Evolutionary conservation across 2,329 filamentous ascomycete species (phyloP).

Genomic region (Fusarium albidum): DNA sequence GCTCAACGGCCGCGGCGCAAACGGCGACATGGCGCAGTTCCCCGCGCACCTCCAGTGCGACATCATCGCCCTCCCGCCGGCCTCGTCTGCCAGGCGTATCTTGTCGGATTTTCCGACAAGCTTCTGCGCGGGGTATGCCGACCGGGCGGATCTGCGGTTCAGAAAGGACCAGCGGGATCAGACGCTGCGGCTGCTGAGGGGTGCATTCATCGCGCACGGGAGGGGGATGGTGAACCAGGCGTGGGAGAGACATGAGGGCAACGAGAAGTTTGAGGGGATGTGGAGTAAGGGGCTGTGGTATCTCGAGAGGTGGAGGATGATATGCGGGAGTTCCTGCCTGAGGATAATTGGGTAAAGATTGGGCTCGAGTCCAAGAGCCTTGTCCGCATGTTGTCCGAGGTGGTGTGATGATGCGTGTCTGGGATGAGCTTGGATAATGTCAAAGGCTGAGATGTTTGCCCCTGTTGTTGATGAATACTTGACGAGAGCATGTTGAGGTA

Average conservation of each 20-base stretch:
- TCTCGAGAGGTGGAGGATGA: conserved; percentile 26
- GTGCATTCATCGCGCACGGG: conserved; percentile 26
- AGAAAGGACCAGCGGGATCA: conserved; percentile 1
- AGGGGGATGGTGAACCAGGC: conserved; percentile 30
- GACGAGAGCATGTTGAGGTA: too few species aligned
- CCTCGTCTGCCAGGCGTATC: not conserved
- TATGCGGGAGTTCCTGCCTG: conserved; percentile 9
- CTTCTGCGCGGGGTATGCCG: conserved; percentile 22
- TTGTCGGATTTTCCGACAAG: conserved; percentile 8
- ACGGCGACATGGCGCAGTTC: conserved; percentile 34
- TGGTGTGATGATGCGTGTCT: too few species aligned
- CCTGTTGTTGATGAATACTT: too few species aligned
- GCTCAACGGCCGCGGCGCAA: conserved; percentile 27
- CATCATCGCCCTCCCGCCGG: not conserved
- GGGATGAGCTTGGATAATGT: too few species aligned
- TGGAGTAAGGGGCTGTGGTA: conserved; percentile 24
- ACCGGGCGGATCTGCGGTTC: conserved; percentile 5
- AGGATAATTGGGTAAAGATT: conserved; percentile 24
- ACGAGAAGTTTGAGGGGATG: conserved; percentile 14
- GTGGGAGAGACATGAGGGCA: conserved; percentile 10
- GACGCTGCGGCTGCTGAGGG: conserved; percentile 19
- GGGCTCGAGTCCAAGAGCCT: conserved; percentile 5
- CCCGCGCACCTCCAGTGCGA: conserved; percentile 28
- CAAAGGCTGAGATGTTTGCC: too few species aligned
- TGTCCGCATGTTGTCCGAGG: not conserved